These are phyloP conservation scores for Prosopis cineraria DNA, from an alignment of 306 rosid genomes.

Conservation along the genomic window DNA sequence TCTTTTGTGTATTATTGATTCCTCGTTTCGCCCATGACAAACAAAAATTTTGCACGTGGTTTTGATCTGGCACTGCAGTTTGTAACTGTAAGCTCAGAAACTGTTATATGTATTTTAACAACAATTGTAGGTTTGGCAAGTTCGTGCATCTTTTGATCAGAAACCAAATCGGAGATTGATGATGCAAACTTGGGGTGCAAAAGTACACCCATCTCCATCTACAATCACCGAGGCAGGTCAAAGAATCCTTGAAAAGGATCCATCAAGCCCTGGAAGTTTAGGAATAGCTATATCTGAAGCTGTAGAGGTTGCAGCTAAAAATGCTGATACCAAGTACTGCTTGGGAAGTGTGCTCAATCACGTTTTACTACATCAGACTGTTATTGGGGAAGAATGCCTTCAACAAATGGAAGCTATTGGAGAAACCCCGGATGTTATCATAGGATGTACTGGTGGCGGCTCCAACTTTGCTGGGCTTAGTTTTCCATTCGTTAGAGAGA, in stretches of 20 bases:
- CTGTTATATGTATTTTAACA: conserved; percentile 10
- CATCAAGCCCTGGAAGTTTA: conserved; percentile 86
- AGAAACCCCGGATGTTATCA: conserved; percentile 84
- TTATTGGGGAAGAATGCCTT: conserved; percentile 89
- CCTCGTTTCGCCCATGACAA: not conserved
- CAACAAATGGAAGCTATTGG: conserved; percentile 93
- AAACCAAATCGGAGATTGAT: conserved; percentile 87
- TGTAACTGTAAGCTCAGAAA: not conserved
- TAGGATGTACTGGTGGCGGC: conserved; percentile 96
- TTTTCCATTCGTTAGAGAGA: conserved; percentile 89
- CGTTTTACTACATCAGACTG: conserved; percentile 90
- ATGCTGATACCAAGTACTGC: conserved; percentile 76
- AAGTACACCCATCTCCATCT: conserved; percentile 95
- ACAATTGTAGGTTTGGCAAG: conserved; percentile 87
- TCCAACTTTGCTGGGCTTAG: conserved; percentile 93
- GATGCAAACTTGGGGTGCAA: conserved; percentile 99
- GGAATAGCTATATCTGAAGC: conserved; percentile 99
- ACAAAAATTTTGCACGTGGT: not conserved
- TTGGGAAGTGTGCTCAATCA: conserved; percentile 94
- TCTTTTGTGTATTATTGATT: not conserved
- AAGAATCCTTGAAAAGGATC: conserved; percentile 66
- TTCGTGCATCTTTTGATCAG: conserved; percentile 84
- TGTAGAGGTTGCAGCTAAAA: conserved; percentile 79
- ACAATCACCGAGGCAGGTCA: conserved; percentile 66
- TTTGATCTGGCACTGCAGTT: not conserved